Evolutionary conservation across 441 rosid genomes (phyloP), one percentile per base, ranked within the genome.

Genomic region (Erodium trifolium): DNA sequence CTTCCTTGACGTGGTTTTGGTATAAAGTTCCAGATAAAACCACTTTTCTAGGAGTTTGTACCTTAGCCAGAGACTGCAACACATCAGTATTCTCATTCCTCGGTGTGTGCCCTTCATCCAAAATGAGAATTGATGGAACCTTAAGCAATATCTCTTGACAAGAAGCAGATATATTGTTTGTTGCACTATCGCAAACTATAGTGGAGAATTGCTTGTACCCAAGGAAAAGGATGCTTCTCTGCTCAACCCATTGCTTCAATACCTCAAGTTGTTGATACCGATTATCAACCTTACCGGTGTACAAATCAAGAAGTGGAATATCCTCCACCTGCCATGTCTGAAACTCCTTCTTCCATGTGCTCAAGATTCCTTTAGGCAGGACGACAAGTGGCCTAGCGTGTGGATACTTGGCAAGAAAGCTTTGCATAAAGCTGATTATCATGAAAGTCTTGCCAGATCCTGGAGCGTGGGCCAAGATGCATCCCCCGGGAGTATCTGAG

Each of bases 401-500:
- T 12, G 94, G 91, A 77, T 87, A 80, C 70, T 82, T 91, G 39
- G 91, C 96, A 57, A 91, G 82, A 76, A 93, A 93, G 72, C 96
- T 93, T 63, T 91, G 97, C 80, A 93, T 75, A 74, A 91, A 91
- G 76, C 97, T 93, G 39, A 91, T 91, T 19, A 91, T 85, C 82
- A 91, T 86, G 67, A 93, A 93, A 5, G 98, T 91, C 78, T 93
- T 91, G 35, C 97, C 98, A 12, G 98, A 93, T 43, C 98, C 98
- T 8, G 96, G 98, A 5, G 97, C 94, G 81, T 91, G 94, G 64
- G 98, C 97, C 78, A 91, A 67, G 70, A 93, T 89, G 78, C 97
- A 89, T 27, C 97, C 98, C 29, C 96, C 90, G 10, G 98, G 97
- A 62, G 84, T 77, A 66, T 93, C 93, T 0, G 82, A 66, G 47